These are phyloP conservation scores for Phytopythium sindhum DNA, from an alignment of 352 stramenopile species.

Conservation along the genomic window DNA sequence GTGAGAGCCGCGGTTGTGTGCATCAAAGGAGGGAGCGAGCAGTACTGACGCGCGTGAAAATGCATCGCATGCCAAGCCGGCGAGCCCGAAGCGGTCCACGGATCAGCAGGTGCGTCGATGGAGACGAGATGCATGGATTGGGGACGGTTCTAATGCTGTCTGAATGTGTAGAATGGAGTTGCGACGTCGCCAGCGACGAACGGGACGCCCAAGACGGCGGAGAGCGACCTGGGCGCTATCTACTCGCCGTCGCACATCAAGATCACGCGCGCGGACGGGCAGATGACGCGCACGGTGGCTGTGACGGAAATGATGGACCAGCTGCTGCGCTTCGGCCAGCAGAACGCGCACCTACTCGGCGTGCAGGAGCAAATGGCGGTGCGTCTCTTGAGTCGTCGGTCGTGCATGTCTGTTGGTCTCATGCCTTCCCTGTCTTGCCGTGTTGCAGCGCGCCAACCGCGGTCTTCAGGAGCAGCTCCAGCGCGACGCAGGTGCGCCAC, in stretches of 20 bases:
- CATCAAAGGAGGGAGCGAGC: too few species aligned
- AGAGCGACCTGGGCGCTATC: conserved; percentile 43
- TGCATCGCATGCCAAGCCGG: background rate
- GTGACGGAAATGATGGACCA: conserved; percentile 84
- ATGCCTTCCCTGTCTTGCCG: background rate
- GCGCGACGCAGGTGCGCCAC: conserved; percentile 50
- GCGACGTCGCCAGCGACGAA: background rate
- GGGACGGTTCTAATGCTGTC: background rate
- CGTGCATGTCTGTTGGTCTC: background rate
- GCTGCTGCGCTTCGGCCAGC: conserved; percentile 59
- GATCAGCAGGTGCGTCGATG: background rate
- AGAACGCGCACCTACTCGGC: conserved; percentile 58
- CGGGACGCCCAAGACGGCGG: background rate
- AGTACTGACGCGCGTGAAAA: background rate
- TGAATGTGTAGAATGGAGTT: background rate
- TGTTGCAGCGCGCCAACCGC: conserved; percentile 56
- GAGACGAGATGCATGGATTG: background rate
- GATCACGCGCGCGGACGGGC: conserved; percentile 66
- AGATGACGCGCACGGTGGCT: conserved; percentile 69
- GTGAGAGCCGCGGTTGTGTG: background rate
- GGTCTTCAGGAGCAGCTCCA: conserved; percentile 67
- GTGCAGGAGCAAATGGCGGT: conserved; percentile 68
- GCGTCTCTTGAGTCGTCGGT: conserved; percentile 9
- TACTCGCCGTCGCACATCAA: conserved; percentile 71
- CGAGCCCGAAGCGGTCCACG: background rate